Evolutionary conservation across 1,284 basidiomycete species (phyloP), one percentile per base, ranked within the genome.

Genomic region (Boletellus deceptivus): DNA sequence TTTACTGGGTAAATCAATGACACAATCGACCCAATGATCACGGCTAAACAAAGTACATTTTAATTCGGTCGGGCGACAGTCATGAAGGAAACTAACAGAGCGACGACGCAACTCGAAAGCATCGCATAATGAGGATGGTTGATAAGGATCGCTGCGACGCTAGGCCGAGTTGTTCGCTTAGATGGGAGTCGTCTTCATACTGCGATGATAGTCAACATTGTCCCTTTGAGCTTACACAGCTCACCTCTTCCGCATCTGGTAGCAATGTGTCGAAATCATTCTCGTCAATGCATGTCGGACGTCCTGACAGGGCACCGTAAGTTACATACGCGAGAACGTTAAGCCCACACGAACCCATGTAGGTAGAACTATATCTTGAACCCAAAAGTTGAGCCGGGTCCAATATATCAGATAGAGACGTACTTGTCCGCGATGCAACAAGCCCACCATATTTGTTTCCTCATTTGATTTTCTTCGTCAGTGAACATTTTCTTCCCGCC

Each of bases 371-470:
- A 67, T 83, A 83, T 61, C 83, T 84, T 57, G 33, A 52, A 43
- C 37, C 40, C 48, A 33, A 48, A 45, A 16, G 22, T 52, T 46
- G 50, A 52, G 46, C 33, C n/a, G 13, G 41, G 18, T 41, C 36
- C 38, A 42, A 37, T 10, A 8, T 22, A 52, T 48, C 42, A 22
- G 41, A 49, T 20, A 31, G 25, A 31, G 43, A 65, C 77, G 46
- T 63, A 89, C 86, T 84, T 80, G 63, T 93, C 91, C 48, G 84
- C 78, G 37, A 86, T 74, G 60, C 83, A 78, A 62, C 89, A 91
- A 20, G 79, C 75, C 85, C 88, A 91, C 91, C 91, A 93, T 43
- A 92, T 84, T 52, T 90, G 85, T 54, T 85, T 82, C 54, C 91
- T 76, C 6, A 79, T 82, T 67, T 91, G 85, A 47, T 83, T 85